Evolutionary conservation across 2,329 filamentous ascomycete species (phyloP).

Genomic region (Biscogniauxia mediterranea): DNA sequence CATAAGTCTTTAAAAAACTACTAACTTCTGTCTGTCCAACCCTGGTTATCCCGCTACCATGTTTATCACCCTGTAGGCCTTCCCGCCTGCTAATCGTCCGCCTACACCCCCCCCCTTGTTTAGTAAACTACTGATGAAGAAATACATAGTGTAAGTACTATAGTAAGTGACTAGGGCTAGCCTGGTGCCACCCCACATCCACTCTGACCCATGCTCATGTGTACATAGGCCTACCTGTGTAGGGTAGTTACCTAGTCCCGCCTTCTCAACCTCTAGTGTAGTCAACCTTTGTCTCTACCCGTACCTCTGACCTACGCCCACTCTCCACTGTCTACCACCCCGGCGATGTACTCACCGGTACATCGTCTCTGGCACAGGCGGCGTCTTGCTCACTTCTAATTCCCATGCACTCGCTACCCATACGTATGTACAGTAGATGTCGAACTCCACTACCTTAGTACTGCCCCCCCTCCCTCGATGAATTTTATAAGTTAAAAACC

Average conservation of each 20-base stretch:
- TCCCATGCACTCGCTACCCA: constrained; percentile 17
- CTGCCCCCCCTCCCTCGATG: constrained; percentile 19
- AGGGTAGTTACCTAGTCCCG: constrained; percentile 13
- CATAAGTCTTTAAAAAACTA: background rate
- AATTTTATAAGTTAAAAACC: constrained; percentile 30
- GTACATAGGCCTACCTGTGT: constrained; percentile 2
- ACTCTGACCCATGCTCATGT: constrained; percentile 13
- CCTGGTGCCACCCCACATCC: constrained; percentile 21
- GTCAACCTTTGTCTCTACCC: constrained; percentile 10
- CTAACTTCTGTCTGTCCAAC: background rate
- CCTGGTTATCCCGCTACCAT: background rate
- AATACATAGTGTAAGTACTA: background rate
- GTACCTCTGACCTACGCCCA: constrained; percentile 17
- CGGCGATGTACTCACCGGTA: constrained; percentile 20
- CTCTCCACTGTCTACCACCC: constrained; percentile 14
- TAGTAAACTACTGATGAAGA: background rate
- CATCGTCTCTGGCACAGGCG: constrained; percentile 16
- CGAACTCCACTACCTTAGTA: constrained; percentile 19
- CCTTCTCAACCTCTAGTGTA: constrained; percentile 12
- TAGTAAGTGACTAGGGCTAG: constrained; percentile 10
- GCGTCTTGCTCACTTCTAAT: constrained; percentile 11
- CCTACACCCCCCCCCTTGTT: too few species aligned
- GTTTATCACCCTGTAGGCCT: background rate
- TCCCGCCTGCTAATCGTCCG: background rate
- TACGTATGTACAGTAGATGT: constrained; percentile 21